Evolutionary conservation across 2,329 filamentous ascomycete genomes (phyloP), one percentile per base, ranked within the genome.

Genomic region (Monosporascus ibericus): DNA sequence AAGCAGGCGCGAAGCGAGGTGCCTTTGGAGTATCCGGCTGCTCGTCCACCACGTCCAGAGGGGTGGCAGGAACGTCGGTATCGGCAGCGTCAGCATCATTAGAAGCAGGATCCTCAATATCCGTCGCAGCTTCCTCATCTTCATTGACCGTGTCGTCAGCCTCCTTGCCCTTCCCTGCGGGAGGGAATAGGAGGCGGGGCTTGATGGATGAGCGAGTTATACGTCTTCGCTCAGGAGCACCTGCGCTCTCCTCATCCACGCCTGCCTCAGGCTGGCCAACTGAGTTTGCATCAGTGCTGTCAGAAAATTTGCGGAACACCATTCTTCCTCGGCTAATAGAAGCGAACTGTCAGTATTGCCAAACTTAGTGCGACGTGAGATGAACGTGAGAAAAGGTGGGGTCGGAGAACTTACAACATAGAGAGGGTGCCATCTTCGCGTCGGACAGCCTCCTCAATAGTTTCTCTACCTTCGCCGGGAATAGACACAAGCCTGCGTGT

Each of bases 351-450:
- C 56, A 60, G 56, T 52, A 53, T 48, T 48, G 34, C 47, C 52
- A 48, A n/a, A 54, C 42, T 42, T 50, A 50, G 51, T 42, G 40
- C 44, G 25, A 47, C 38, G 22, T 39, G 48, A 42, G 46, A 52
- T 44, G 50, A 38, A 36, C 37, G 34, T 34, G 18, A 52, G 30
- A 50, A 7, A 6, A 20, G 20, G 25, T 15, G 11, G 9, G 14
- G 22, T 14, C 9, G 17, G 25, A 30, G 44, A 59, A 85, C 87
- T 79, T 78, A 91, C 87, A 92, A 92, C 14, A 85, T 79, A 62
- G 85, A 90, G 55, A 91, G 74, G 64, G 90, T 78, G 54, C 89
- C 89, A 67, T 92, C 87, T 4, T 85, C 79, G 30, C 86, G 84
- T 34, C 75, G 69, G 3, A 80, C 77, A 15, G 82, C 82, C 46